Base-by-base conservation (phyloP, 345 rosid species). In the Pseudoturritis turrita region DNA sequence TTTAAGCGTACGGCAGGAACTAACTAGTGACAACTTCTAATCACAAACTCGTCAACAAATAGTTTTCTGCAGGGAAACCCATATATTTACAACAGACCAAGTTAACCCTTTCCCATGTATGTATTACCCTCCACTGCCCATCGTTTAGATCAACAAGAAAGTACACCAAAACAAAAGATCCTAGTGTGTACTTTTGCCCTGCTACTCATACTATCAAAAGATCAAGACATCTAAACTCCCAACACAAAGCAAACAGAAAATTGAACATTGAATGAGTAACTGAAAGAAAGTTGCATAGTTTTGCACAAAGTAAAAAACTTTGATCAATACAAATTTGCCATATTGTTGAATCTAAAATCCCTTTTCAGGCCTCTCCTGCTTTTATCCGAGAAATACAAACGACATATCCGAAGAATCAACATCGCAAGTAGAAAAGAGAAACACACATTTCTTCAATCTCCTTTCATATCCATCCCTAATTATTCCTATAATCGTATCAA, bases 401-500 rank as follows among this genome's bases (percentile, higher is more conserved):
- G 50, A 8, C 22, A 71, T 18, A 70, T 49, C 43, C 17, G 41
- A 45, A 56, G 65, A 57, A 68, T 33, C 6, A 69, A 70, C 39
- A 60, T 37, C 9, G 5, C 21, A 17, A 7, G 40, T 36, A 9
- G 28, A 72, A 53, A 72, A 52, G 62, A 72, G 76, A 52, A 52
- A 13, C 44, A 70, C 21, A 53, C 54, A 72, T 73, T 65, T 53
- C 65, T 35, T 55, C 58, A 21, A 18, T 35, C 49, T 31, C 64
- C 28, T 63, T 55, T 64, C 57, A 49, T 61, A 13, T 61, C 50
- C 33, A 33, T 7, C 29, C 26, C 70, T 47, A 64, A 22, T 71
- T 50, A 35, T 65, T 53, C 73, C 59, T 64, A 69, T 45, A 76
- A 44, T 25, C 69, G 31, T 60, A 55, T 45, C 75, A 75, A n/a